Percentiles rank a stretch among this genome's conserved stretches.
phyloP scores from a whole-genome alignment of 306 rosid genomes.

The Carpinus viminea region DNA sequence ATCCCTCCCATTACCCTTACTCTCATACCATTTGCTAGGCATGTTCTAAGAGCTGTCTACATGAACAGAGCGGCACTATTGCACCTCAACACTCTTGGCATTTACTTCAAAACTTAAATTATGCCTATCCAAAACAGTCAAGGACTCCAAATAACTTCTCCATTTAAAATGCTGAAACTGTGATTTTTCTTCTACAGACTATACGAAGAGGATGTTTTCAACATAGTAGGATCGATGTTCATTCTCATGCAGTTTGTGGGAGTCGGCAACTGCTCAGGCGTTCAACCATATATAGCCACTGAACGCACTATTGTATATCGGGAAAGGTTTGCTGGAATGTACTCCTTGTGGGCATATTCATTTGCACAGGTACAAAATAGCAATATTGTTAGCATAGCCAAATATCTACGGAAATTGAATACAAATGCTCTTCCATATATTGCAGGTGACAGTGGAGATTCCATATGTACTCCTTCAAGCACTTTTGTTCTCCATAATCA shows the following conservation, averaged over 20 bases:
- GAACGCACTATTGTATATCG: conserved; percentile 33
- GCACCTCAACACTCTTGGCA: neutral
- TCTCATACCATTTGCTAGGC: no score
- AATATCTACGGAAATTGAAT: neutral
- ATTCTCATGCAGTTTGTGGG: conserved; percentile 27
- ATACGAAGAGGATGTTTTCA: conserved; percentile 18
- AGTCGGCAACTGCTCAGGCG: conserved; percentile 20
- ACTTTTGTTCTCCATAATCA: conserved; percentile 9
- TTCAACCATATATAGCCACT: conserved; percentile 21
- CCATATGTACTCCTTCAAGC: conserved; percentile 22
- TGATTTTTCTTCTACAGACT: conserved; percentile 5
- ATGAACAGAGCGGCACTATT: no score
- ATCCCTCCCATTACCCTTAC: no score
- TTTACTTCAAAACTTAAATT: neutral
- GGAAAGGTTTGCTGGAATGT: conserved; percentile 42
- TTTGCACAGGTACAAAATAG: conserved; percentile 28
- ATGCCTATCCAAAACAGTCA: neutral
- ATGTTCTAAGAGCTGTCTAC: no score
- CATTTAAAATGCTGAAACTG: neutral
- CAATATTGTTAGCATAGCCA: neutral
- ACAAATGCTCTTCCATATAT: neutral
- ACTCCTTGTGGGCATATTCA: conserved; percentile 31
- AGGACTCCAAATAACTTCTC: neutral
- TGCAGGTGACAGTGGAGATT: conserved; percentile 30
- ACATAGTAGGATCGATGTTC: conserved; percentile 28